A percentile compares a stretch with the other conserved stretches of the same genome.
Evolutionary conservation across 495 filamentous ascomycete genomes (phyloP).

Genomic region (Penicillium antarcticum): DNA sequence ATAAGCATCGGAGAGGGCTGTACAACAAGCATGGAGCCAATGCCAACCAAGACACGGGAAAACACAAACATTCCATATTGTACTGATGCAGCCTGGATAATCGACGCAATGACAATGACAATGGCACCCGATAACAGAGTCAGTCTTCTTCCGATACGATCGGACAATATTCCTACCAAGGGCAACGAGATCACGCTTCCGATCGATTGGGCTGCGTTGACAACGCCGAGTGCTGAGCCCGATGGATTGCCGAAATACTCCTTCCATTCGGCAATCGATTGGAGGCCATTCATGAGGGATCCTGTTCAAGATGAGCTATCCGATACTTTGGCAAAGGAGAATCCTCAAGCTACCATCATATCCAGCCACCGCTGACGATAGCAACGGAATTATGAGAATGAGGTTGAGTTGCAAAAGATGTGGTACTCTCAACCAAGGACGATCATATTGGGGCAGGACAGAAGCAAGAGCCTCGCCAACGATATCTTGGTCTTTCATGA

Average conservation of each 20-base stretch:
- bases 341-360: slow-evolving; percentile 26
- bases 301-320: background rate
- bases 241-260: slow-evolving; percentile 42
- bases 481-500: slow-evolving; percentile 19
- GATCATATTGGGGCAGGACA: slow-evolving; percentile 30
- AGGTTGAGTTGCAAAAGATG: slow-evolving; percentile 40
- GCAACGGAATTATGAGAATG: slow-evolving; percentile 33
- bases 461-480: slow-evolving; percentile 15
- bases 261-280: slow-evolving; percentile 34
- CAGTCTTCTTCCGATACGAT: slow-evolving; percentile 14
- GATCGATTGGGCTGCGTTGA: slow-evolving; percentile 63
- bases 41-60: slow-evolving; percentile 28
- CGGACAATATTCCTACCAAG: slow-evolving; percentile 12
- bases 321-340: too few relatives aligned
- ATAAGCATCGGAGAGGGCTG: slow-evolving; percentile 57
- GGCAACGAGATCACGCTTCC: slow-evolving; percentile 41
- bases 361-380: slow-evolving; percentile 36
- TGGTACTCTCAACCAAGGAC: slow-evolving; percentile 28
- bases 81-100: slow-evolving; percentile 24
- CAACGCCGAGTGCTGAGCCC: slow-evolving; percentile 54
- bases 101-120: slow-evolving; percentile 9
- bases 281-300: slow-evolving; percentile 25
- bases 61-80: slow-evolving; percentile 29
- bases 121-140: slow-evolving; percentile 13
- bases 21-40: slow-evolving; percentile 26